Base-by-base conservation (phyloP, 352 stramenopile species). In the Aphanomyces cochlioides region DNA sequence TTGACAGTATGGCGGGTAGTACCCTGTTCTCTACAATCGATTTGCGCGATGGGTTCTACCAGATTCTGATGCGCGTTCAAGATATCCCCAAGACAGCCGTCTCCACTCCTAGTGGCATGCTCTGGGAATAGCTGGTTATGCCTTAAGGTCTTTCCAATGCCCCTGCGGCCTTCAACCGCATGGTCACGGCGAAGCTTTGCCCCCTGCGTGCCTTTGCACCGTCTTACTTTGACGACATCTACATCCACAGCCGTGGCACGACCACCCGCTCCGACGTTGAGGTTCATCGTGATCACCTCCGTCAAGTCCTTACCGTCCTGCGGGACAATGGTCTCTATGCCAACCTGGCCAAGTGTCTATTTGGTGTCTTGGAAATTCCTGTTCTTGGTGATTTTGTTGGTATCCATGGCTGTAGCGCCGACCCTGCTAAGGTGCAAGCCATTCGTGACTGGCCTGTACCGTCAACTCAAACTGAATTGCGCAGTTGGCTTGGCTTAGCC, bases 221-320 rank as follows among this genome's bases (percentile, higher is more conserved):
- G 40, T 74, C 40, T 21, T 83, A 79, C 7, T 80, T 78, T n/a
- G 67, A 74, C 47, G 72, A 76, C 38, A 70, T 79, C 56, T 80
- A 72, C 63, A 68, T 77, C 15, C 74, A 76, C 34, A 77, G 66
- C 57, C 65, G 36, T 58, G 66, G 28, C 10, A n/a, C 1, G 1
- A 2, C 10, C 43, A n/a, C 43, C 2, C 1, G 0, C 1, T n/a
- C 43, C 10, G 43, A 69, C 15, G 10, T 74, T 6, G 70, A 75
- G 17, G 37, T 72, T 1, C 75, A 82, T 64, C 12, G 69, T 2
- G 13, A 58, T n/a, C 69, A 78, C 56, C 66, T 80, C 0, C 38
- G 63, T 0, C 7, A 66, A 3, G 56, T 79, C 17, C 66, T 81
- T 3, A 3, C 74, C 13, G 59, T 56, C 47, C 72, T 54, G 34